Percentiles rank a stretch among this genome's conserved stretches.
phyloP scores from a whole-genome alignment of 2,329 filamentous ascomycete species.

The Hortaea werneckii region DNA sequence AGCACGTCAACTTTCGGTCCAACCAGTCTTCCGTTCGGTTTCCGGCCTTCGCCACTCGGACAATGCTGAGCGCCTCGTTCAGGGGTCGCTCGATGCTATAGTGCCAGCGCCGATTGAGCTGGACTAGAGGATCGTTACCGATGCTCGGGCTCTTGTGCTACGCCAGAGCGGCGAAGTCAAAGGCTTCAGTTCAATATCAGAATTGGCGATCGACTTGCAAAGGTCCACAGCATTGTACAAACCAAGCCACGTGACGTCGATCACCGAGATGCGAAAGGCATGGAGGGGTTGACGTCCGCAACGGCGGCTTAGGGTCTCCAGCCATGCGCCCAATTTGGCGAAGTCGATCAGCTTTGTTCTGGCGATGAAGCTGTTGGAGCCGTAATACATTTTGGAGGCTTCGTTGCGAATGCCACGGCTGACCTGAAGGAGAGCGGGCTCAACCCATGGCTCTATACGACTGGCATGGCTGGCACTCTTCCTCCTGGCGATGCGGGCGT shows the following conservation, averaged over 20 bases:
- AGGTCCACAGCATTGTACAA: not conserved
- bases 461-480: not conserved
- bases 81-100: not conserved
- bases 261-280: not conserved
- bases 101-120: not conserved
- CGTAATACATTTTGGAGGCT: conserved; percentile 2
- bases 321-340: not conserved
- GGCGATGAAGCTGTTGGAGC: not conserved
- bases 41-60: not conserved
- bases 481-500: no score
- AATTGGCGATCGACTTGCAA: not conserved
- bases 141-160: not conserved
- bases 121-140: not conserved
- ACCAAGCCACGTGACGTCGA: not conserved
- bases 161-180: no score
- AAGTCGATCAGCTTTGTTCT: not conserved
- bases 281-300: not conserved
- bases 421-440: not conserved
- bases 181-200: no score
- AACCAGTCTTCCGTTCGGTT: not conserved
- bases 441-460: not conserved
- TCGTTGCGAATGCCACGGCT: not conserved
- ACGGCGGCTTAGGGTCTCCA: not conserved
- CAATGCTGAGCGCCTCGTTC: not conserved
- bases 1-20: not conserved